These are phyloP conservation scores for Melastoma malabathricum DNA, from an alignment of 345 rosid genomes.

Conservation along the genomic window DNA sequence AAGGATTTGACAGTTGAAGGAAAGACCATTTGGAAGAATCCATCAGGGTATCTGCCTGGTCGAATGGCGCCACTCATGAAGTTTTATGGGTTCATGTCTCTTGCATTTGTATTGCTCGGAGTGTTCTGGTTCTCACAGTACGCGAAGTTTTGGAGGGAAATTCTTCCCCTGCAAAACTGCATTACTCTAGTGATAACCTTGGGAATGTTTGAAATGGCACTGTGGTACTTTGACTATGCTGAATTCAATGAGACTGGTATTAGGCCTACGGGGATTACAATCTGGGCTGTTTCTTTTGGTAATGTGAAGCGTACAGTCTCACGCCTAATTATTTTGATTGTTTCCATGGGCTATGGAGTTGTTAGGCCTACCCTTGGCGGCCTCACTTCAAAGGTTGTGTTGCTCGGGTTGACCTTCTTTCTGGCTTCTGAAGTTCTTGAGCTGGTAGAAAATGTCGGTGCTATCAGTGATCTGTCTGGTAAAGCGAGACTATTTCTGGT, in stretches of 20 bases:
- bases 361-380: slow-evolving; percentile 97
- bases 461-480: slow-evolving; percentile 85
- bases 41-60: slow-evolving; percentile 80
- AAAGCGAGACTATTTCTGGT: slow-evolving; percentile 69
- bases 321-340: slow-evolving; percentile 68
- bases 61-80: slow-evolving; percentile 96
- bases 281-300: slow-evolving; percentile 91
- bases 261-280: slow-evolving; percentile 72
- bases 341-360: slow-evolving; percentile 95
- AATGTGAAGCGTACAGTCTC: slow-evolving; percentile 64
- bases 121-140: slow-evolving; percentile 91
- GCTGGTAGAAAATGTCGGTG: slow-evolving; percentile 77
- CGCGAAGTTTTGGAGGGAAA: slow-evolving; percentile 86
- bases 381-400: slow-evolving; percentile 64
- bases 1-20: slow-evolving; percentile 60
- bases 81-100: slow-evolving; percentile 77
- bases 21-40: slow-evolving; percentile 91
- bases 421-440: slow-evolving; percentile 88
- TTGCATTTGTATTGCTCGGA: slow-evolving; percentile 77
- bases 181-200: slow-evolving; percentile 73
- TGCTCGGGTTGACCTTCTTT: slow-evolving; percentile 88
- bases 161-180: slow-evolving; percentile 78
- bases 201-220: slow-evolving; percentile 96
- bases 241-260: slow-evolving; percentile 81
- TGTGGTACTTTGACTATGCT: slow-evolving; percentile 89